Evolutionary conservation across 352 stramenopile species (phyloP), one percentile per base, ranked within the genome.

Genomic region (Globisporangium sylvaticum): DNA sequence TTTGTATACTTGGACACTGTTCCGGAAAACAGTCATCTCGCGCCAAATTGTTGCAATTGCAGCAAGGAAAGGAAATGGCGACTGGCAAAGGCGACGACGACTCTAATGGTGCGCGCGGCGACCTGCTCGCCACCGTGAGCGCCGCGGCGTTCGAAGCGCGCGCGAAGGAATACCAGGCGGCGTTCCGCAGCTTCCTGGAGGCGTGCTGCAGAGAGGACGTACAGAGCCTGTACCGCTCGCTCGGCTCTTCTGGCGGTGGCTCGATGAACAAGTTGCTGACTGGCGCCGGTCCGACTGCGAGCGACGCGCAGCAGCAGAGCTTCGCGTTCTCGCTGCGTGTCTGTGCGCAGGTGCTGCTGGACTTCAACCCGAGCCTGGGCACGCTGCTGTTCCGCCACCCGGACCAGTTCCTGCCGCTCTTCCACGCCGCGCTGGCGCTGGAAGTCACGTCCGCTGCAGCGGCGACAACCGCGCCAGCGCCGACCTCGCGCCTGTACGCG

Each of bases 331-430:
- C 81, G 15, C 67, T 83, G 44, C 81, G 77, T 12, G 64, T 90
- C 3, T 88, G 79, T 56, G 84, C 87, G 42, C 94, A 97, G 74
- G 74, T 86, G 27, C 74, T 98, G 10, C 76, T 97, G 25, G 79
- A 91, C 65, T 79, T 80, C 29, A 85, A 95, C 69, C 81, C 89
- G 20, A 76, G 88, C 10, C 62, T 97, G 14, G 89, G 86, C 3
- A 90, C 87, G 72, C 67, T 97, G n/a, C 70, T 97, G 3, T 83
- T 98, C 59, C 84, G 85, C 29, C 94, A 95, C 72, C 94, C 94
- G 1, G 85, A 95, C 31, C 84, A 89, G 14, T 75, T 98, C 22
- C 52, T 98, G 58, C 90, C 88, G 27, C 63, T 98, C 2, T 83
- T 98, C 54, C 88, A 98, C 74, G 81, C 88, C 14, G 83, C 92